Evolutionary conservation across 805 yeast genomes (phyloP).

Genomic region (Myxozyma neotropica): DNA sequence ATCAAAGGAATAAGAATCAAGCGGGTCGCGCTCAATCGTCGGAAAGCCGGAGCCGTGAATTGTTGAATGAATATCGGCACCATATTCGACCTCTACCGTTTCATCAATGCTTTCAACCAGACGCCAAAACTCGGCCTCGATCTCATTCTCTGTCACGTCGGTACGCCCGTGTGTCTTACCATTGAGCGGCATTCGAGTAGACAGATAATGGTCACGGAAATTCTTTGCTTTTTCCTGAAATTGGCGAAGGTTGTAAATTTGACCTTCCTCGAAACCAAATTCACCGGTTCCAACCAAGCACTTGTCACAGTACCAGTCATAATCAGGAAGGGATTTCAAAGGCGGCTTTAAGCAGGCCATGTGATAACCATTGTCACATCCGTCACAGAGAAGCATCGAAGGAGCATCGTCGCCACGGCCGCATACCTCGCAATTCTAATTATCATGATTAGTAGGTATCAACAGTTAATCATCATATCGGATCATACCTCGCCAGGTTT

Average conservation of each 20-base stretch:
- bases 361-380: constrained; percentile 73
- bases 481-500: constrained; percentile 27
- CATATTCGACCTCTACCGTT: constrained; percentile 45
- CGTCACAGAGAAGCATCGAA: constrained; percentile 56
- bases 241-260: constrained; percentile 57
- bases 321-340: constrained; percentile 54
- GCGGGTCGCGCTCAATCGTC: constrained; percentile 38
- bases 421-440: constrained; percentile 39
- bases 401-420: constrained; percentile 31
- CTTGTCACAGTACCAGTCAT: constrained; percentile 77
- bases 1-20: constrained; percentile 41
- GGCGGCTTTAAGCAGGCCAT: constrained; percentile 65
- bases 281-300: constrained; percentile 87
- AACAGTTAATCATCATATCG: not conserved
- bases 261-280: constrained; percentile 80
- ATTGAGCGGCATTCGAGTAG: constrained; percentile 11
- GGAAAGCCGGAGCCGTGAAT: constrained; percentile 47
- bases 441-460: not conserved
- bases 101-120: constrained; percentile 39
- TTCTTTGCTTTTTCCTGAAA: constrained; percentile 60
- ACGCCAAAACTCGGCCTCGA: constrained; percentile 46
- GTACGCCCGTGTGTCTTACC: not conserved
- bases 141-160: constrained; percentile 28
- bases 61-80: constrained; percentile 46
- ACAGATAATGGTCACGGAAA: constrained; percentile 48